These are phyloP conservation scores for Leishmania amazonensis DNA, from an alignment of 208 protist species.

Conservation along the genomic window DNA sequence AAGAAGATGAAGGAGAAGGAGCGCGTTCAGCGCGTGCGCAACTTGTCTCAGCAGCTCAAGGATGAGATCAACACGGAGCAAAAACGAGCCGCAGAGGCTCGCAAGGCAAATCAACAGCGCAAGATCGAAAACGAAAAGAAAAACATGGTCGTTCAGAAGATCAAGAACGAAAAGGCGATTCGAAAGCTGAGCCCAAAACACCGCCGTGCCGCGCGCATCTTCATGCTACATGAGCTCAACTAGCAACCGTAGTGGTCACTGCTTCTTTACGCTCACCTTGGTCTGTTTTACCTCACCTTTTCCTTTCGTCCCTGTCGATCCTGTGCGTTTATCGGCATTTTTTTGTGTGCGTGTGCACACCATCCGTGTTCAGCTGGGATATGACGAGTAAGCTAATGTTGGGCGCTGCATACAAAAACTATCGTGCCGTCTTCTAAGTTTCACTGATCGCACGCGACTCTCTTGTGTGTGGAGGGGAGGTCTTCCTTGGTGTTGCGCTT, in stretches of 20 bases:
- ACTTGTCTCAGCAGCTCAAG: slow-evolving; percentile 67
- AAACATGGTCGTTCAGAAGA: slow-evolving; percentile 92
- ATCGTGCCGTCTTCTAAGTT: not conserved
- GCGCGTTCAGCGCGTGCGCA: slow-evolving; percentile 56
- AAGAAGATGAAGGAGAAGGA: slow-evolving; percentile 84
- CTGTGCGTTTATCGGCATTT: not conserved
- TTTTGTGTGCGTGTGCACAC: not conserved
- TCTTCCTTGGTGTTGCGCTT: not conserved
- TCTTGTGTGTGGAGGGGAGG: not conserved
- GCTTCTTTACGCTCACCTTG: not conserved
- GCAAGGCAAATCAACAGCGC: slow-evolving; percentile 81
- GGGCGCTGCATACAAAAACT: not conserved
- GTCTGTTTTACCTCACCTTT: not conserved
- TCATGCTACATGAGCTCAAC: slow-evolving; percentile 88
- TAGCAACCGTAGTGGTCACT: slow-evolving; percentile 1
- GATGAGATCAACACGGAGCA: slow-evolving; percentile 89
- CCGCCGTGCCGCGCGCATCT: slow-evolving; percentile 84
- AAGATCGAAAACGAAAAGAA: slow-evolving; percentile 89
- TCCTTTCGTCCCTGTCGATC: not conserved
- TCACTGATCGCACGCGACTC: not conserved
- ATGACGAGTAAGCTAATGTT: not conserved
- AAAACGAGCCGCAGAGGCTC: slow-evolving; percentile 67
- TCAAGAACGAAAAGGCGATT: slow-evolving; percentile 90
- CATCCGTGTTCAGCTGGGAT: not conserved
- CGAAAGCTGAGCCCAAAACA: slow-evolving; percentile 91